Evolutionary conservation across 345 rosid species (phyloP).

Genomic region (Rhodomyrtus tomentosa): DNA sequence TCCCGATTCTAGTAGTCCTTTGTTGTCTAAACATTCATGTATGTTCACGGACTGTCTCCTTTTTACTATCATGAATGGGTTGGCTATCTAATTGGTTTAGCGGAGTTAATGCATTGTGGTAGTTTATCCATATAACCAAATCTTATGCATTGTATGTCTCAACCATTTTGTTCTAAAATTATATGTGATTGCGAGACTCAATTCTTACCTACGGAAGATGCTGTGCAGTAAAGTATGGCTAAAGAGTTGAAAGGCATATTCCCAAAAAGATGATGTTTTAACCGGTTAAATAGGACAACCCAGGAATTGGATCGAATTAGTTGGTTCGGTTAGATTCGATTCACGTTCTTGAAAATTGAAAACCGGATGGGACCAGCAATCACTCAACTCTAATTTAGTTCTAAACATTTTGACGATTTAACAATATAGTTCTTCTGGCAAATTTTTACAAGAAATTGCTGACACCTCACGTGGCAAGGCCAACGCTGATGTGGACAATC

Average conservation of each 20-base stretch:
- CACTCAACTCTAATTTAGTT: too few species aligned
- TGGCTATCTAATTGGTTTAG: not conserved
- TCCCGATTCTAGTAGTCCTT: too few species aligned
- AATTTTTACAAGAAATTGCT: not conserved
- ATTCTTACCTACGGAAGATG: not conserved
- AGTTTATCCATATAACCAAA: not conserved
- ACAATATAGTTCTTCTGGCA: rapidly evolving
- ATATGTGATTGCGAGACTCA: not conserved
- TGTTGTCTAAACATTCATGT: too few species aligned
- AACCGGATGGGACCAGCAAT: too few species aligned
- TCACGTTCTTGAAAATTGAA: too few species aligned
- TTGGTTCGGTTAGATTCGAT: too few species aligned
- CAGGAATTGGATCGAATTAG: too few species aligned
- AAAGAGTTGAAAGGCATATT: not conserved
- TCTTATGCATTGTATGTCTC: not conserved
- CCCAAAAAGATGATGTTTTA: not conserved
- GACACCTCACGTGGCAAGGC: rapidly evolving
- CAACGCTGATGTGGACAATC: rapidly evolving
- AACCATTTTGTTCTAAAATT: not conserved
- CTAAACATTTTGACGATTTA: not conserved
- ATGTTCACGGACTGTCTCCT: too few species aligned
- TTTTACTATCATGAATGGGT: not conserved
- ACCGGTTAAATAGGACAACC: too few species aligned
- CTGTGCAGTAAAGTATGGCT: not conserved
- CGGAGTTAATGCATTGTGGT: not conserved